Evolutionary conservation across 768 basidiomycete genomes (phyloP), one percentile per base, ranked within the genome.

Genomic region (Pleurotus eryngii): DNA sequence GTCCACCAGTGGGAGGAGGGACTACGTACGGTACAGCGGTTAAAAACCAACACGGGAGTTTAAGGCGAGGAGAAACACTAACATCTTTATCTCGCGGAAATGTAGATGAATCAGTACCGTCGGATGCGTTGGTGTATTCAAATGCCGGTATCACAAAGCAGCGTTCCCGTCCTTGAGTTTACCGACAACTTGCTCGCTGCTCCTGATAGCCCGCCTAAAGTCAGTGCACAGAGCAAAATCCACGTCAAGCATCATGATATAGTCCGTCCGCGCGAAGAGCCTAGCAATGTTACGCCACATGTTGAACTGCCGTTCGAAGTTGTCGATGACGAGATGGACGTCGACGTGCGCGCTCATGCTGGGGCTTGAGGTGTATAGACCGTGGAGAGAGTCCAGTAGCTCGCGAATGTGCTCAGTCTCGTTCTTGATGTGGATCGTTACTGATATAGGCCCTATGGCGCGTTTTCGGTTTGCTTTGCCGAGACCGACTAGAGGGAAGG

Each of bases 181-280:
- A 26, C 71, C 67, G 65, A 78, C 73, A 17, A 72, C 66, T n/a
- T 61, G 68, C 49, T 69, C 63, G 61, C 75, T 76, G 9, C 72
- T 72, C 51, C 77, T 79, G 60, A 92, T 73, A 7, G 81, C 76
- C 26, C 71, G 67, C 57, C 88, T 80, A 69, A 92, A 90, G 72
- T 91, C 84, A 47, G 93, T 93, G 68, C 92, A 92, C 9, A 90
- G 70, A 30, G 81, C 86, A 68, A 95, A 94, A 68, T 95, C 92
- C 59, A 95, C 87, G 67, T 95, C 94, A 51, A 95, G 84, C 86
- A 94, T 89, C 85, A 95, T 89, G 57, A 94, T 82, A 62, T 83
- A 91, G 61, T 89, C 82, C 6, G 93, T 93, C 12, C 90, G 81
- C 3, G 92, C 87, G 64, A 92, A 91, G 50, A 92, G 75, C 42